These are phyloP conservation scores for Beauveria sp. DNA, from an alignment of 2,329 filamentous ascomycete genomes.

Conservation along the genomic window DNA sequence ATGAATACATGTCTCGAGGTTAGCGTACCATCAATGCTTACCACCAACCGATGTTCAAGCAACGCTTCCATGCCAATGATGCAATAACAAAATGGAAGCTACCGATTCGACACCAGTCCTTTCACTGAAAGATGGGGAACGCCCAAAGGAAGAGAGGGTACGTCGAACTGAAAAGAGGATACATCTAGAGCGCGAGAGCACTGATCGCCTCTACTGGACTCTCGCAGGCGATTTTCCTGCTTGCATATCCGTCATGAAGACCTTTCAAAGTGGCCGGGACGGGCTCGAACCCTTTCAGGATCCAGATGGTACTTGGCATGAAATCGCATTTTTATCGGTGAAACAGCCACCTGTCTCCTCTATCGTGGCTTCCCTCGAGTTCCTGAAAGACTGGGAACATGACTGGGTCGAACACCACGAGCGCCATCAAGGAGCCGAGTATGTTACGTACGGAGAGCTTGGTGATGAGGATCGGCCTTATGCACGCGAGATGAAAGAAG, in stretches of 20 bases:
- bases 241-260: background rate
- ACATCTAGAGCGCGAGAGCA: too few relatives aligned
- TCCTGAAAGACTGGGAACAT: constrained; percentile 17
- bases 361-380: constrained; percentile 15
- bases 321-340: constrained; percentile 19
- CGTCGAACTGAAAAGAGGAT: too few relatives aligned
- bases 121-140: too few relatives aligned
- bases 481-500: constrained; percentile 14
- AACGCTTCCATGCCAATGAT: too few relatives aligned
- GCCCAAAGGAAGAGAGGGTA: too few relatives aligned
- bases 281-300: background rate
- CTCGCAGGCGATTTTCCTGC: background rate
- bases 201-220: background rate
- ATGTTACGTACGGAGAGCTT: constrained; percentile 16
- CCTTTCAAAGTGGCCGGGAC: background rate
- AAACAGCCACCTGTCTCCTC: constrained; percentile 22
- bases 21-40: too few relatives aligned
- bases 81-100: too few relatives aligned
- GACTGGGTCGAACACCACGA: constrained; percentile 18
- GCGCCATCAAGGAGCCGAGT: constrained; percentile 15
- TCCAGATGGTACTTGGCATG: constrained; percentile 18
- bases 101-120: too few relatives aligned
- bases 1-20: too few relatives aligned
- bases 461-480: constrained; percentile 16
- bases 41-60: too few relatives aligned